Conservation (phyloP, 192 early-diverging fungal species). For the Entrophospora sp. region DNA sequence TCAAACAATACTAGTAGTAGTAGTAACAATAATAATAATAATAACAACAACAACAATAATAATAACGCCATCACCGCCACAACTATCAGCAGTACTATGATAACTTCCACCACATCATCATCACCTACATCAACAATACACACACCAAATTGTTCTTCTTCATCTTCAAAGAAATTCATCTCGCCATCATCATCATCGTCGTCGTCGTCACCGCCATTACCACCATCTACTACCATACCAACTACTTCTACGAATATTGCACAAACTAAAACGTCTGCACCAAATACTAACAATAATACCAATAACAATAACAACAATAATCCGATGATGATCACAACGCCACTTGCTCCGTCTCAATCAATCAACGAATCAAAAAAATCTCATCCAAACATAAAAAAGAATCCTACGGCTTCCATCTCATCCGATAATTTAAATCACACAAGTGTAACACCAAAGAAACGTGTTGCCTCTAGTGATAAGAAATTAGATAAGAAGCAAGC, state of each 20-base stretch:
- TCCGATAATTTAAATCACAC: background rate
- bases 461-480: conserved; percentile 10
- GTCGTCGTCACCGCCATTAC: too few species aligned
- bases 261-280: background rate
- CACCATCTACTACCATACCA: background rate
- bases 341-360: background rate
- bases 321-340: background rate
- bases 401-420: background rate
- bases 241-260: background rate
- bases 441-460: conserved; percentile 18
- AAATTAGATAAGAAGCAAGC: conserved; percentile 21
- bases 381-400: conserved; percentile 7
- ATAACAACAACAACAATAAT: conserved; percentile 7
- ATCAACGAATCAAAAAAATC: conserved; percentile 10
- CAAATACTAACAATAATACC: background rate
- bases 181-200: too few species aligned
- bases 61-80: background rate
- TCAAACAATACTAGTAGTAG: background rate
- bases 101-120: background rate
- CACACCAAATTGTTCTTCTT: background rate
- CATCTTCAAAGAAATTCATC: background rate
- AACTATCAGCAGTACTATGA: background rate
- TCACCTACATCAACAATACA: conserved; percentile 1
- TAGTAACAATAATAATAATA: background rate
- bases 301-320: background rate